Evolutionary conservation across 2,329 filamentous ascomycete genomes (phyloP).

Genomic region (Fusarium siculi): DNA sequence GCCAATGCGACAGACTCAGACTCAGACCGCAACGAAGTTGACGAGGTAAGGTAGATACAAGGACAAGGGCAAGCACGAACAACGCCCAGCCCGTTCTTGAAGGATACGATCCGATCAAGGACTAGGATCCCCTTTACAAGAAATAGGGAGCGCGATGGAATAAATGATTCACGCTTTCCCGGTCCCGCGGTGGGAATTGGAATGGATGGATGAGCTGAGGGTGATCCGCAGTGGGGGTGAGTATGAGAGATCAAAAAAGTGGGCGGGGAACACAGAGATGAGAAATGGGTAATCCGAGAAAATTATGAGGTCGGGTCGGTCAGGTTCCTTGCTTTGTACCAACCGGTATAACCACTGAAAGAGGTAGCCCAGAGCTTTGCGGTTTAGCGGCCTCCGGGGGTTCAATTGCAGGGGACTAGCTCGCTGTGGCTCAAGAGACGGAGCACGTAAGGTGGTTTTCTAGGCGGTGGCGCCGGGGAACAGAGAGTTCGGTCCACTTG

Average conservation of each 20-base stretch:
- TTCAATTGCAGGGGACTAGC: conserved; percentile 17
- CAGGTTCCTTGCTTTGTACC: conserved; percentile 13
- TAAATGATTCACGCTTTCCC: conserved; percentile 37
- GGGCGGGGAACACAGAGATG: not conserved
- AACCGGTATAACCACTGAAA: conserved; percentile 5
- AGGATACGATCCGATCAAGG: conserved; percentile 22
- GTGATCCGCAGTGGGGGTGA: conserved; percentile 34
- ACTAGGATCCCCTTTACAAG: conserved; percentile 32
- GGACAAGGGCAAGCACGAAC: conserved; percentile 10
- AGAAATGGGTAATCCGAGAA: conserved; percentile 3
- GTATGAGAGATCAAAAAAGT: conserved; percentile 14
- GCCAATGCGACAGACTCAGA: conserved; percentile 18
- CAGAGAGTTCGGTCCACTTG: conserved; percentile 14
- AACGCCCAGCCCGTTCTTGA: conserved; percentile 23
- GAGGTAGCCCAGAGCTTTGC: conserved; percentile 25
- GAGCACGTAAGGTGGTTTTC: not conserved
- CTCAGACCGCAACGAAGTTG: conserved; percentile 22
- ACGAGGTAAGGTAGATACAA: conserved; percentile 11
- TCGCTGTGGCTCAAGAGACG: conserved; percentile 22
- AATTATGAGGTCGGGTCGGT: conserved; percentile 22
- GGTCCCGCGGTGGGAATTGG: conserved; percentile 35
- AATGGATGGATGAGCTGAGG: conserved; percentile 33
- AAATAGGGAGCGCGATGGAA: conserved; percentile 9
- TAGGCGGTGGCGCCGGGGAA: conserved; percentile 38
- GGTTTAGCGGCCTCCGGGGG: conserved; percentile 35